These are phyloP conservation scores for Clarireedia homoeocarpa DNA, from an alignment of 2,329 filamentous ascomycete species.

Conservation along the genomic window DNA sequence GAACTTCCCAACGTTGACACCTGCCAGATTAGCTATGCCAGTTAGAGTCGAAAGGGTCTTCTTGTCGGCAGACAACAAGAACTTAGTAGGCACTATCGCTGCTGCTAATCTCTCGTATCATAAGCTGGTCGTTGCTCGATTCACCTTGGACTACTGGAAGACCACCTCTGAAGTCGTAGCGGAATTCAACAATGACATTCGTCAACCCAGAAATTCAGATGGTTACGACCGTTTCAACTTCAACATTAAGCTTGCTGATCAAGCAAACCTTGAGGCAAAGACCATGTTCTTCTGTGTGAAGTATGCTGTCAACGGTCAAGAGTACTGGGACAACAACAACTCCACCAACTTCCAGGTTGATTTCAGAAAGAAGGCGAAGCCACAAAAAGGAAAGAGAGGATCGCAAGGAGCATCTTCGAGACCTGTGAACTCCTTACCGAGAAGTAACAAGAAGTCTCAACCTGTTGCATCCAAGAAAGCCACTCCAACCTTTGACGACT, in stretches of 20 bases:
- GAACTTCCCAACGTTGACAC: constrained; percentile 69
- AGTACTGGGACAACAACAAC: constrained; percentile 94
- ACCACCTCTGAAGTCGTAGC: constrained; percentile 89
- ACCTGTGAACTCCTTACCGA: constrained; percentile 49
- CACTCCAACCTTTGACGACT: constrained; percentile 58
- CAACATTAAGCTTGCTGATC: constrained; percentile 84
- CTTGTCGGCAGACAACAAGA: constrained; percentile 82
- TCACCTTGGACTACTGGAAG: constrained; percentile 98
- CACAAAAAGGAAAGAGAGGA: constrained; percentile 49
- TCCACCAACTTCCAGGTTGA: constrained; percentile 87
- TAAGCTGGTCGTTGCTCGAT: constrained; percentile 83
- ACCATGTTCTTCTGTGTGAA: constrained; percentile 88
- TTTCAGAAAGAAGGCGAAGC: constrained; percentile 72
- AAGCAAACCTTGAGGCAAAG: constrained; percentile 85
- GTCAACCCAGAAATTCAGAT: constrained; percentile 54
- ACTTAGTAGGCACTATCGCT: constrained; percentile 71
- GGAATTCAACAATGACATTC: constrained; percentile 77
- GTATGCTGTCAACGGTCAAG: constrained; percentile 74
- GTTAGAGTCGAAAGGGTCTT: constrained; percentile 82
- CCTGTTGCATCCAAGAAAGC: constrained; percentile 40
- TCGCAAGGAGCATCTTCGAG: constrained; percentile 43
- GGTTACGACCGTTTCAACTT: constrained; percentile 88
- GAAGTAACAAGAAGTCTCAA: constrained; percentile 53
- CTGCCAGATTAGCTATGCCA: constrained; percentile 54
- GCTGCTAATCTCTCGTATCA: constrained; percentile 87